Base-by-base conservation (phyloP, 495 filamentous ascomycete genomes). In the Xylaria nigripes region DNA sequence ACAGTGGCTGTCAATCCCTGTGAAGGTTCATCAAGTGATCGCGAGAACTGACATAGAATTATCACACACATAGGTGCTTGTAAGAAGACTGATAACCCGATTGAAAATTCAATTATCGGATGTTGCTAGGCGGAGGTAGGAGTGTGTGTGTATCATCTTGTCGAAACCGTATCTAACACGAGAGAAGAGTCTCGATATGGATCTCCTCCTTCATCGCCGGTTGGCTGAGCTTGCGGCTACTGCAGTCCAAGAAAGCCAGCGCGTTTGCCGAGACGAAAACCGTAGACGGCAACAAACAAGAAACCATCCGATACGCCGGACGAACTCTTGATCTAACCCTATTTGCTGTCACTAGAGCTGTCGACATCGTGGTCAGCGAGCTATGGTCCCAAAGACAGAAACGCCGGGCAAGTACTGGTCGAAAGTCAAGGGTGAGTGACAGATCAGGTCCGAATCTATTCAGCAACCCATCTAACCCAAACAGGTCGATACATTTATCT, bases 291-390 rank as follows among this genome's bases (percentile, higher is more conserved):
- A 45, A 24, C 59, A 63, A 59, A 43, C 51, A 61, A 19, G 63
- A 60, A 45, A 69, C 69, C 55, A 61, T 65, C 44, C 64, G 69
- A 8, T 70, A 83, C 51, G 87, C 83, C 3, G 91, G 91, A 48
- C 82, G 83, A 51, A 94, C 90, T 10, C 76, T 96, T 62, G 90
- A 95, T 68, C 77, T 96, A 25, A 93, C 91, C 1, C 72, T 95
- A 30, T 92, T 93, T 64, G 80, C 85, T n/a, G 69, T 81, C 41
- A 81, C 82, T 8, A 79, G 89, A 59, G 90, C 91, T 40, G 63
- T 87, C 18, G 89, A 95, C 66, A 81, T 86, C 27, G 54, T 90
- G 8, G 68, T 85, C 48, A 84, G 80, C 45, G 76, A 83, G 50
- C 63, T 82, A 18, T 95, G 87, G 88, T 69, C 73, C 21, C 75